phyloP scores from a whole-genome alignment of 805 yeast species.

The Komagataella mondaviorum region DNA sequence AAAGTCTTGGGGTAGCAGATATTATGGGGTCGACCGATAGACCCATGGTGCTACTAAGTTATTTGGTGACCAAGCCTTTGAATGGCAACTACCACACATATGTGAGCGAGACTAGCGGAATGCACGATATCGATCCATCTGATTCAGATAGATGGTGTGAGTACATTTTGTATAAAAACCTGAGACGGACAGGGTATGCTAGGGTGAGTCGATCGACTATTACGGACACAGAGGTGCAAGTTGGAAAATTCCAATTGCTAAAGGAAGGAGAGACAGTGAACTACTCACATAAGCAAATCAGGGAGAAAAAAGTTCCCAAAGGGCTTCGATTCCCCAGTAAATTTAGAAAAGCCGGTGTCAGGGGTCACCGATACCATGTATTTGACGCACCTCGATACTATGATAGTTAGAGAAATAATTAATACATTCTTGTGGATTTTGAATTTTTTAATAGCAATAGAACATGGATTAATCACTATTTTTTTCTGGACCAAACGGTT shows the following conservation, averaged over 20 bases:
- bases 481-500: background rate
- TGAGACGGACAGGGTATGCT: slow-evolving; percentile 86
- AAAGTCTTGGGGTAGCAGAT: slow-evolving; percentile 59
- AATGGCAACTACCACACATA: slow-evolving; percentile 88
- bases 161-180: slow-evolving; percentile 77
- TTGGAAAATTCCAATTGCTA: slow-evolving; percentile 72
- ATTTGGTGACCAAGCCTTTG: slow-evolving; percentile 77
- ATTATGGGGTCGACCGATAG: slow-evolving; percentile 73
- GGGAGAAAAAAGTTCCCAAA: slow-evolving; percentile 41
- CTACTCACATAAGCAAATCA: slow-evolving; percentile 31
- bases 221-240: slow-evolving; percentile 94
- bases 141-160: slow-evolving; percentile 99
- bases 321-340: slow-evolving; percentile 63
- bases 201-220: slow-evolving; percentile 86
- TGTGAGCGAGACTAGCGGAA: slow-evolving; percentile 71
- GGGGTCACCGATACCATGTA: slow-evolving; percentile 90
- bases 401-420: slow-evolving; percentile 9
- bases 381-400: slow-evolving; percentile 89
- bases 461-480: background rate
- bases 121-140: slow-evolving; percentile 86
- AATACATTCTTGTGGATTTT: background rate
- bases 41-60: slow-evolving; percentile 81
- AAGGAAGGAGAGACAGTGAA: slow-evolving; percentile 13
- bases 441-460: background rate
- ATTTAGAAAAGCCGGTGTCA: slow-evolving; percentile 82